Percentiles rank a stretch among this genome's conserved stretches.
phyloP scores from a whole-genome alignment of 495 filamentous ascomycete species.

The Daldinia bambusicola region DNA sequence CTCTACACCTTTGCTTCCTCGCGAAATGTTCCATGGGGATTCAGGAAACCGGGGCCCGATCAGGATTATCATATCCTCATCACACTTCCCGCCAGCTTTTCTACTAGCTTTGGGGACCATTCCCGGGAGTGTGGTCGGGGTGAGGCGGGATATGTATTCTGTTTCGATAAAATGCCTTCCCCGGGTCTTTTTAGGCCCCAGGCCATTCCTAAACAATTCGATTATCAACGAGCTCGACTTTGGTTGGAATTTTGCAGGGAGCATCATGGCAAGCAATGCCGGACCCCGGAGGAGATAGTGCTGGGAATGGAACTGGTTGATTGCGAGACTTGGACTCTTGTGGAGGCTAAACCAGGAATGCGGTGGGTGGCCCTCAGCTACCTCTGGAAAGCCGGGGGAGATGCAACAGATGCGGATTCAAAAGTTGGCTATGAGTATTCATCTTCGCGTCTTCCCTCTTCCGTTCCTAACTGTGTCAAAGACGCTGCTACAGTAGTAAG shows the following conservation, averaged over 20 bases:
- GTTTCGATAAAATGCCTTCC: neutral
- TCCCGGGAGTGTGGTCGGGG: neutral
- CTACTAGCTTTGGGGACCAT: neutral
- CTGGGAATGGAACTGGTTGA: neutral
- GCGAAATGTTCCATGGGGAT: neutral
- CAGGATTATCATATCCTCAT: constrained; percentile 2
- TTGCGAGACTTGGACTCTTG: neutral
- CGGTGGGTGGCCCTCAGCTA: constrained; percentile 1
- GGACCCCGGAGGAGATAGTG: neutral
- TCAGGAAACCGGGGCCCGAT: neutral
- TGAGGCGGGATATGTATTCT: neutral
- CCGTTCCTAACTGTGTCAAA: neutral
- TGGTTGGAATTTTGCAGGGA: neutral
- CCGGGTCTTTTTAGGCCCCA: neutral
- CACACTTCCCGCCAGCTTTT: neutral
- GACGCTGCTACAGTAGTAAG: neutral
- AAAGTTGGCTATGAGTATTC: neutral
- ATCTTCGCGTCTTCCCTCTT: neutral
- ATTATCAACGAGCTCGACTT: neutral
- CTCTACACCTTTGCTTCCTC: neutral
- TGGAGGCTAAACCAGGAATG: neutral
- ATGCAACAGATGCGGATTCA: neutral
- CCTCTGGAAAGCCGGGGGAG: neutral
- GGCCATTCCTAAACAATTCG: neutral
- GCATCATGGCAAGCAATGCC: neutral